These are phyloP conservation scores for Pseudocercospora eumusae DNA, from an alignment of 2,329 filamentous ascomycete species.

Conservation along the genomic window DNA sequence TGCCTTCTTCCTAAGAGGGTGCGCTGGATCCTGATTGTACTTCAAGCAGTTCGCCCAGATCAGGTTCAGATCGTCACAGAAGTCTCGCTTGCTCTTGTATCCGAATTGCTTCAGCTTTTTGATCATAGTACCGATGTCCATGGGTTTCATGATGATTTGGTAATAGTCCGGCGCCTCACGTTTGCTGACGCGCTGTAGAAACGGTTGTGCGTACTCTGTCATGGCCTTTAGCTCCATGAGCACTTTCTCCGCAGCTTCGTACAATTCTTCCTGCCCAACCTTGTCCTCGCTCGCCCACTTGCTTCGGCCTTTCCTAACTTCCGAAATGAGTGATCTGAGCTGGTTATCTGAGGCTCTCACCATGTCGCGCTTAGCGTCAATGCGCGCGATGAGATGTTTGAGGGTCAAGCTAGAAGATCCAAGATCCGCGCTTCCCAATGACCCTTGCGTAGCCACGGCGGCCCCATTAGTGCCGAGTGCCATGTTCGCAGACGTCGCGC, in stretches of 20 bases:
- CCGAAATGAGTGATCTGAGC: conserved; percentile 87
- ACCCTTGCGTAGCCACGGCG: conserved; percentile 72
- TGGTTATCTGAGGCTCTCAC: conserved; percentile 92
- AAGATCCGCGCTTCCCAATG: conserved; percentile 88
- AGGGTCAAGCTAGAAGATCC: conserved; percentile 93
- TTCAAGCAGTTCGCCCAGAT: conserved; percentile 97
- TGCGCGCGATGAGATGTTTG: conserved; percentile 94
- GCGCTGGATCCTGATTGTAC: conserved; percentile 88
- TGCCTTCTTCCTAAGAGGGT: conserved; percentile 87
- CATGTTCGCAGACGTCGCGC: conserved; percentile 55
- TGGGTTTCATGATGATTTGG: conserved; percentile 89
- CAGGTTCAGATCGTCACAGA: conserved; percentile 86
- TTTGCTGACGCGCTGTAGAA: conserved; percentile 92
- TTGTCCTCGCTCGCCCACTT: conserved; percentile 99
- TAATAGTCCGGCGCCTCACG: conserved; percentile 96
- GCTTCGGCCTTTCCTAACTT: conserved; percentile 95
- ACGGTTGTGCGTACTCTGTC: conserved; percentile 96
- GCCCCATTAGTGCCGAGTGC: conserved; percentile 50
- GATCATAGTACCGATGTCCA: conserved; percentile 97
- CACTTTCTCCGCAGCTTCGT: conserved; percentile 95
- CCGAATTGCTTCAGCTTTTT: conserved; percentile 79
- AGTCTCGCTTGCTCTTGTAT: conserved; percentile 77
- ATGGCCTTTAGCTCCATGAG: conserved; percentile 95
- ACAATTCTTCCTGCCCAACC: conserved; percentile 94
- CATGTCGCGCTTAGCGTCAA: conserved; percentile 87